Conservation (phyloP, 371 early-diverging fungal genomes). For the Mortierella sp. region DNA sequence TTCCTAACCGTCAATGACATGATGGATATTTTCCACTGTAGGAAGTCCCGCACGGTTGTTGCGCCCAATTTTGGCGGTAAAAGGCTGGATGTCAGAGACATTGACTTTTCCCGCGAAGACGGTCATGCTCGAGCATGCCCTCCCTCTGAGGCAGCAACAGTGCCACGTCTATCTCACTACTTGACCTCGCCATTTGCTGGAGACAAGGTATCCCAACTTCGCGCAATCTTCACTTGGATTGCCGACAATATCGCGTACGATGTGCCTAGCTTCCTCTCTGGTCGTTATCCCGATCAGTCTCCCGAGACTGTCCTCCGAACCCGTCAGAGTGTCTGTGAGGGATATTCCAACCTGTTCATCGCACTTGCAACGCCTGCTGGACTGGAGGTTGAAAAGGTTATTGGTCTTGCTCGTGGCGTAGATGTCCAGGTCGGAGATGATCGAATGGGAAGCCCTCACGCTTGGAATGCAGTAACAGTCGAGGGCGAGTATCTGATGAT, state of each 20-base stretch:
- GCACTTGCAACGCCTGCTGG: constrained; percentile 54
- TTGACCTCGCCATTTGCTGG: constrained; percentile 55
- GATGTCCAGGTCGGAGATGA: constrained; percentile 49
- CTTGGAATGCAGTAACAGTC: constrained; percentile 58
- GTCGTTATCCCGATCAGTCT: constrained; percentile 43
- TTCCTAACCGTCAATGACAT: background rate
- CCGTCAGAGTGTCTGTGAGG: constrained; percentile 58
- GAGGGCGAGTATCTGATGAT: constrained; percentile 58
- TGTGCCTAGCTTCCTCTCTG: constrained; percentile 50
- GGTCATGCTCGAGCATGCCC: constrained; percentile 55
- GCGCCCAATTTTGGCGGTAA: constrained; percentile 32
- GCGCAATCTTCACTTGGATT: constrained; percentile 58
- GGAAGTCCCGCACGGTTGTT: constrained; percentile 23
- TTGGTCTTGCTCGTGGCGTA: constrained; percentile 57
- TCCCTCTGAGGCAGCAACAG: constrained; percentile 28
- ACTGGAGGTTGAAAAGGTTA: constrained; percentile 47
- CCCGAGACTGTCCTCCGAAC: constrained; percentile 52
- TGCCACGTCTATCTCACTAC: constrained; percentile 48
- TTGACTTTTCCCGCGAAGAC: constrained; percentile 56
- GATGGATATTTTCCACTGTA: constrained; percentile 1
- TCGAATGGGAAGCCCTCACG: constrained; percentile 51
- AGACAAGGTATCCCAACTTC: constrained; percentile 54
- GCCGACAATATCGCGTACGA: constrained; percentile 58
- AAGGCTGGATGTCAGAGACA: constrained; percentile 13
- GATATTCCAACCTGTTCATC: constrained; percentile 57